Evolutionary conservation across 352 stramenopile genomes (phyloP).

Genomic region (Plasmopara muralis): DNA sequence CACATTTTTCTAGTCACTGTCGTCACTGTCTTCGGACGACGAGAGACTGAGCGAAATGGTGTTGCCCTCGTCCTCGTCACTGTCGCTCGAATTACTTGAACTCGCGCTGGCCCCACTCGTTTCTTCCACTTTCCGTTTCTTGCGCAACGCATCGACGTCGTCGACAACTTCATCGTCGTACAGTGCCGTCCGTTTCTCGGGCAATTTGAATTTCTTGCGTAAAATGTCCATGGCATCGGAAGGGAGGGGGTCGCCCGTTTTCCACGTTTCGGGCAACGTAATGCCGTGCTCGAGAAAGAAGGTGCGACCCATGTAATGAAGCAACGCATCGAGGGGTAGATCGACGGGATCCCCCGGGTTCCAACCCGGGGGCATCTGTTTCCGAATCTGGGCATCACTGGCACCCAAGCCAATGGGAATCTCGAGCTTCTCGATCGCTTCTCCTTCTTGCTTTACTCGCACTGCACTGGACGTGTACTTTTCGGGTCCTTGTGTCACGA

Average conservation of each 20-base stretch:
- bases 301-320: conserved; percentile 74
- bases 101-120: conserved; percentile 20
- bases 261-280: conserved; percentile 59
- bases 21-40: conserved; percentile 35
- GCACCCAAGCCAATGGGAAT: conserved; percentile 64
- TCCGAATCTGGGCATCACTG: conserved; percentile 63
- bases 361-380: conserved; percentile 74
- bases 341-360: conserved; percentile 76
- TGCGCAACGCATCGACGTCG: conserved; percentile 54
- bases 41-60: conserved; percentile 73
- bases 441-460: conserved; percentile 27
- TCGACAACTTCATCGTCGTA: conserved; percentile 76
- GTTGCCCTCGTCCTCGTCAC: conserved; percentile 47
- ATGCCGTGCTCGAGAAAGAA: conserved; percentile 76
- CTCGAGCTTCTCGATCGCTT: conserved; percentile 37
- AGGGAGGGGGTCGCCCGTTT: conserved; percentile 58
- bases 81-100: conserved; percentile 51
- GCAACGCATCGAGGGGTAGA: conserved; percentile 61
- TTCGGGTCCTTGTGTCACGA: conserved; percentile 62
- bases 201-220: conserved; percentile 75
- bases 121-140: conserved; percentile 56
- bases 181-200: conserved; percentile 54
- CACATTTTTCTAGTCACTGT: conserved; percentile 22
- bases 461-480: conserved; percentile 54
- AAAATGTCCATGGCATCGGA: conserved; percentile 68